Conservation (phyloP, 768 basidiomycete genomes). For the Trametes cinnabarina region DNA sequence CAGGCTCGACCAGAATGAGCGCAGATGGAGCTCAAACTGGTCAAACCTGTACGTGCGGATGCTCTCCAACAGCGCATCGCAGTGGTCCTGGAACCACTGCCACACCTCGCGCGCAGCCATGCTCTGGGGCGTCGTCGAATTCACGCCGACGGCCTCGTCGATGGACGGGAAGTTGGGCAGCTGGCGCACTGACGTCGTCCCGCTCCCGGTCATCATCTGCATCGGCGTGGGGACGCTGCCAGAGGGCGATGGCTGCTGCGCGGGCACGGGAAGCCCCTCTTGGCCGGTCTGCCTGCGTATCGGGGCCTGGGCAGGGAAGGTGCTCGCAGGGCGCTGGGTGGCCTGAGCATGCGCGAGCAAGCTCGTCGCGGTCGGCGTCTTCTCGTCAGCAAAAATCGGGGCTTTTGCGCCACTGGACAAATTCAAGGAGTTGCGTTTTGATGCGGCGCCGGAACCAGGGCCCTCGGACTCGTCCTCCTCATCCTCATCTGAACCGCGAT, state of each 20-base stretch:
- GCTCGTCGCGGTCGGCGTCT: constrained; percentile 81
- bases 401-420: constrained; percentile 64
- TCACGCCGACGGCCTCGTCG: constrained; percentile 77
- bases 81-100: constrained; percentile 90
- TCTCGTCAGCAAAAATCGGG: constrained; percentile 62
- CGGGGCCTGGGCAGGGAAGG: constrained; percentile 66
- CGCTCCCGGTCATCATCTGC: constrained; percentile 48
- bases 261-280: constrained; percentile 50
- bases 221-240: constrained; percentile 39
- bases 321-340: constrained; percentile 53
- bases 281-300: constrained; percentile 70
- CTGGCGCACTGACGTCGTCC: constrained; percentile 66
- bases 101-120: constrained; percentile 85
- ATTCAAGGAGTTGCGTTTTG: constrained; percentile 73
- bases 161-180: constrained; percentile 81
- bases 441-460: constrained; percentile 54
- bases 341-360: constrained; percentile 77
- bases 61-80: constrained; percentile 77
- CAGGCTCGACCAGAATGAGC: constrained; percentile 81
- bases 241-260: constrained; percentile 51
- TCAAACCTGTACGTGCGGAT: constrained; percentile 80
- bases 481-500: constrained; percentile 68
- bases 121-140: constrained; percentile 71
- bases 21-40: constrained; percentile 84
- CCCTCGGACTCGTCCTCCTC: constrained; percentile 88